phyloP scores from a whole-genome alignment of 768 basidiomycete genomes.

The Chalciporus pseudorubinellus region DNA sequence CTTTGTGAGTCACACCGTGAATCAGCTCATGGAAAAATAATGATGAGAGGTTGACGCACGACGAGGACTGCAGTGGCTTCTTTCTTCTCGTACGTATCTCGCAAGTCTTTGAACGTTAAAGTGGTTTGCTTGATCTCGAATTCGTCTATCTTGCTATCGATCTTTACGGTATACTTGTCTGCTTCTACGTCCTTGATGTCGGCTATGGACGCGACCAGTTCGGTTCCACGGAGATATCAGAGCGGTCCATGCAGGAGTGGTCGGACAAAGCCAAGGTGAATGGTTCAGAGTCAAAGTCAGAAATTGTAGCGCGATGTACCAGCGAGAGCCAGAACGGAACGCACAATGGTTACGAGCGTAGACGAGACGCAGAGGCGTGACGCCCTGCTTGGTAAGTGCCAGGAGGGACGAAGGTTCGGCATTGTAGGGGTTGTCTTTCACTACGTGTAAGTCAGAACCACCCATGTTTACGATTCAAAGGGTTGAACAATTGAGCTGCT shows the following conservation, averaged over 20 bases:
- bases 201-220: conserved; percentile 18
- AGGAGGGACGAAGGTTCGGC: conserved; percentile 65
- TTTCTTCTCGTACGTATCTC: conserved; percentile 10
- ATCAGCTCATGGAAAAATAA: not conserved
- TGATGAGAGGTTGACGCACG: conserved; percentile 32
- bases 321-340: conserved; percentile 29
- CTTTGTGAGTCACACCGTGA: conserved; percentile 19
- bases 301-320: not conserved
- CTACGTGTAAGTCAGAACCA: conserved; percentile 13
- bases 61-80: conserved; percentile 54
- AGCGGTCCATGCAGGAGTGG: no score
- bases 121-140: conserved; percentile 11
- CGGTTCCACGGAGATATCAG: not conserved
- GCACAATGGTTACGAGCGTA: conserved; percentile 74
- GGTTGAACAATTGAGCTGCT: no score
- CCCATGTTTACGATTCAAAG: conserved; percentile 17
- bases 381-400: conserved; percentile 41
- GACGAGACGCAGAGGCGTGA: conserved; percentile 62
- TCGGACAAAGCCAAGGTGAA: no score
- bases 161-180: conserved; percentile 24
- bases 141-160: conserved; percentile 27
- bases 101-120: conserved; percentile 26
- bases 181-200: conserved; percentile 23
- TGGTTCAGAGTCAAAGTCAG: conserved; percentile 21
- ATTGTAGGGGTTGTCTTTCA: conserved; percentile 54